These are phyloP conservation scores for Omphalotus guepiniiformis DNA, from an alignment of 768 basidiomycete species.

Conservation along the genomic window DNA sequence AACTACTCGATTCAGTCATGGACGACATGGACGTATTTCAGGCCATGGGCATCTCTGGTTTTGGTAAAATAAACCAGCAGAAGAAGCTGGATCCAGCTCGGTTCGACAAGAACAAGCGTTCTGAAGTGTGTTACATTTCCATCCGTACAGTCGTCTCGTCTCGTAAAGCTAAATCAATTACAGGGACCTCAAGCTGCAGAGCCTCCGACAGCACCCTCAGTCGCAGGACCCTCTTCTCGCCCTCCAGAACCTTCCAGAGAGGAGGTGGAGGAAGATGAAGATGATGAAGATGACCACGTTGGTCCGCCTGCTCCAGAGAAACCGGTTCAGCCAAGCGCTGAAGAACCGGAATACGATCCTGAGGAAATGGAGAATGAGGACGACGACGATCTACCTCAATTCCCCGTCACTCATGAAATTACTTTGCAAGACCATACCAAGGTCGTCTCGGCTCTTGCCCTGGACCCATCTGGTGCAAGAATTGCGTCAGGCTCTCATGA, in stretches of 20 bases:
- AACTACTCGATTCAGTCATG: constrained; percentile 25
- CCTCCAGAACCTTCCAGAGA: constrained; percentile 6
- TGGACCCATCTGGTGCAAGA: constrained; percentile 94
- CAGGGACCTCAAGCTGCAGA: neutral
- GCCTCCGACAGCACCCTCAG: constrained; percentile 5
- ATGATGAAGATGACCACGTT: constrained; percentile 7
- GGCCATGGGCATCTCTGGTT: constrained; percentile 81
- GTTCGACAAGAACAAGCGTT: constrained; percentile 73
- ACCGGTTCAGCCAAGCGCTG: constrained; percentile 17
- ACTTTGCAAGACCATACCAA: constrained; percentile 93
- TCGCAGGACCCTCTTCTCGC: constrained; percentile 21
- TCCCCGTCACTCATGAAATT: constrained; percentile 91
- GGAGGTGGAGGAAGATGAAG: constrained; percentile 2
- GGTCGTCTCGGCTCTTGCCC: constrained; percentile 85
- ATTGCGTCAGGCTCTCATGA: constrained; percentile 91
- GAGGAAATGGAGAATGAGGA: constrained; percentile 38
- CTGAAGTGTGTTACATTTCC: constrained; percentile 31
- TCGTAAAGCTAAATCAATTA: neutral
- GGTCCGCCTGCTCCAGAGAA: constrained; percentile 11
- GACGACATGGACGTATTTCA: constrained; percentile 67
- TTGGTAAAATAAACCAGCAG: constrained; percentile 71
- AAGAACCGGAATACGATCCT: constrained; percentile 58
- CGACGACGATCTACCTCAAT: constrained; percentile 50
- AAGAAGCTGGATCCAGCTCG: constrained; percentile 68
- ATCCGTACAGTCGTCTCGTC: neutral